Percentiles rank a stretch among this genome's conserved stretches.
Evolutionary conservation across 495 filamentous ascomycete species (phyloP).

Genomic region (Podospora conica): DNA sequence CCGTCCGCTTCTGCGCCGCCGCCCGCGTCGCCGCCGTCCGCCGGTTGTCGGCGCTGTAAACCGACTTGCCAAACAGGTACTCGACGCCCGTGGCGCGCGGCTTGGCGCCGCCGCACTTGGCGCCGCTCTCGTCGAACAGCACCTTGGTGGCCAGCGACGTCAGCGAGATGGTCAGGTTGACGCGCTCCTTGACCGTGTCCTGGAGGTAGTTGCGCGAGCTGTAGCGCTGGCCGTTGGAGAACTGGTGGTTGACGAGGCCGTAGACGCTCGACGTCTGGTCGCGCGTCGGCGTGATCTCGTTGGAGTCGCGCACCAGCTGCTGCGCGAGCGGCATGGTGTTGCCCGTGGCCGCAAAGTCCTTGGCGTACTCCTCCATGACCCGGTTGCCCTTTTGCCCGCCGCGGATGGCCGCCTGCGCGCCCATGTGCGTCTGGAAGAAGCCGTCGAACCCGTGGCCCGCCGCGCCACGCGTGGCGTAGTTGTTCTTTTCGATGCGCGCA

Average conservation of each 20-base stretch:
- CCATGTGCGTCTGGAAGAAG: slow-evolving; percentile 35
- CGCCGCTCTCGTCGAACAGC: slow-evolving; percentile 24
- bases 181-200: slow-evolving; percentile 16
- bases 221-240: slow-evolving; percentile 32
- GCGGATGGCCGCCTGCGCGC: slow-evolving; percentile 19
- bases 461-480: slow-evolving; percentile 24
- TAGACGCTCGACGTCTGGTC: slow-evolving; percentile 32
- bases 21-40: slow-evolving; percentile 15
- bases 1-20: slow-evolving; percentile 31
- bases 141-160: slow-evolving; percentile 32
- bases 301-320: slow-evolving; percentile 31
- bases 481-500: slow-evolving; percentile 31
- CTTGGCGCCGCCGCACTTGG: slow-evolving; percentile 17
- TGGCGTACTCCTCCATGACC: slow-evolving; percentile 27
- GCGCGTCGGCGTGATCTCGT: slow-evolving; percentile 24
- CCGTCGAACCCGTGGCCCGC: slow-evolving; percentile 30
- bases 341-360: slow-evolving; percentile 16
- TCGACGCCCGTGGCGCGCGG: slow-evolving; percentile 31
- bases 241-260: slow-evolving; percentile 29
- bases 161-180: slow-evolving; percentile 30
- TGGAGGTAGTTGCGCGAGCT: slow-evolving; percentile 34
- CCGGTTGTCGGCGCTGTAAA: slow-evolving; percentile 28
- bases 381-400: slow-evolving; percentile 24
- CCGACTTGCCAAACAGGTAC: slow-evolving; percentile 29
- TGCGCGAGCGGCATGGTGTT: slow-evolving; percentile 21